A percentile compares a stretch with the other conserved stretches of the same genome.
Evolutionary conservation across 78 protist genomes (phyloP).

Genomic region (Fonticula alba): DNA sequence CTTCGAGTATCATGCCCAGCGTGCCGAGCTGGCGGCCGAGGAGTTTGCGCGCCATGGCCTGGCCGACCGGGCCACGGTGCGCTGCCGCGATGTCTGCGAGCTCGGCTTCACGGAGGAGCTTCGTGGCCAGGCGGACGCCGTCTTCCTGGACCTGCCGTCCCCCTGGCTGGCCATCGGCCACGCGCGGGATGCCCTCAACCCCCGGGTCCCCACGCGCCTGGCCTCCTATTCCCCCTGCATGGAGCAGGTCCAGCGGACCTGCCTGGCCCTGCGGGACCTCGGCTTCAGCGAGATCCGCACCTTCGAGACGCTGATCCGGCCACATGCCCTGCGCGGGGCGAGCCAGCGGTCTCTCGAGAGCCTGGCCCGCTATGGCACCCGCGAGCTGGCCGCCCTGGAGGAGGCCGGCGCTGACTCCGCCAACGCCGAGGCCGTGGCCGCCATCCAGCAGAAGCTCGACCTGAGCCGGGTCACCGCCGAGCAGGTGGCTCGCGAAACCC

Average conservation of each 20-base stretch:
- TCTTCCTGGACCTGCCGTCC: constrained; percentile 48
- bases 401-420: no score
- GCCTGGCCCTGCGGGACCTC: constrained; percentile 1
- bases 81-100: background rate
- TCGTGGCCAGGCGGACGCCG: constrained; percentile 6
- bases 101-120: constrained; percentile 6
- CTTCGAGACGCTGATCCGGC: no score
- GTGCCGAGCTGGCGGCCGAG: constrained; percentile 23
- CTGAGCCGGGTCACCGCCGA: no score
- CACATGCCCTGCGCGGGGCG: no score
- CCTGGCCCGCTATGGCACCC: no score
- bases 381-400: no score
- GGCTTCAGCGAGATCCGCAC: constrained; percentile 9
- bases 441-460: no score
- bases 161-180: constrained; percentile 28
- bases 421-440: no score
- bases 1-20: constrained; percentile 43
- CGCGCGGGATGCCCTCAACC: constrained; percentile 10
- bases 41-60: constrained; percentile 4
- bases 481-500: no score
- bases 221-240: constrained; percentile 62
- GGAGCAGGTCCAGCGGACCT: constrained; percentile 38
- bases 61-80: background rate
- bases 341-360: no score
- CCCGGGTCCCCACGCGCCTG: background rate